Evolutionary conservation across 257 asterid genomes (phyloP).

Genomic region (Perilla frutescens): DNA sequence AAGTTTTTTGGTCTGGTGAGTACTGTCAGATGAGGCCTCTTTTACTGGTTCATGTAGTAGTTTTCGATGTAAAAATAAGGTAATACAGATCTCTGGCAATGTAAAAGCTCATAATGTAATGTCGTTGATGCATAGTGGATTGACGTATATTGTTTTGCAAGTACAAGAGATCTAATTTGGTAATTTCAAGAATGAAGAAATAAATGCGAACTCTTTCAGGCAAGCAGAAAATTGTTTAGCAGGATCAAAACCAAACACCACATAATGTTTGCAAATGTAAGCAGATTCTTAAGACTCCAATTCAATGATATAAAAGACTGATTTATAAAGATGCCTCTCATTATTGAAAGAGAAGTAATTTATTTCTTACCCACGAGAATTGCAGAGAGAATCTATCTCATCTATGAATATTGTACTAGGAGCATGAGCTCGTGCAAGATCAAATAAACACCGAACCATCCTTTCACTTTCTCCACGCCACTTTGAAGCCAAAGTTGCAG

Average conservation of each 20-base stretch:
- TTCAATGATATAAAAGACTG: constrained; percentile 16
- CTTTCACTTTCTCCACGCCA: constrained; percentile 99
- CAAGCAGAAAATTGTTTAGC: neutral
- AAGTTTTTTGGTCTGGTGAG: constrained; percentile 2
- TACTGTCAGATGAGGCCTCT: neutral
- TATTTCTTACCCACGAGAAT: constrained; percentile 86
- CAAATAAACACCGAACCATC: constrained; percentile 98
- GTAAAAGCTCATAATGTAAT: neutral
- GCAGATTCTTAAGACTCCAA: neutral
- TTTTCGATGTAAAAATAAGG: neutral
- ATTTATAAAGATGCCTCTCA: constrained; percentile 13
- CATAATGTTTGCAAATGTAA: constrained; percentile 1
- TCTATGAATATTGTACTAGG: constrained; percentile 99
- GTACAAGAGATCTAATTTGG: neutral
- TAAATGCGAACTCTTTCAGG: neutral
- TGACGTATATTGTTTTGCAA: neutral
- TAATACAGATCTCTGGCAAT: neutral
- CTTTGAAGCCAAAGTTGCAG: constrained; percentile 98
- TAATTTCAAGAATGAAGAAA: neutral
- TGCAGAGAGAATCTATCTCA: constrained; percentile 99
- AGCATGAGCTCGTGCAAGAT: constrained; percentile 98
- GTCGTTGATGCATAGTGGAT: neutral
- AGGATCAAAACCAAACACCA: neutral
- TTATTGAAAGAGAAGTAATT: constrained; percentile 8
- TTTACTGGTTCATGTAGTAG: neutral